Conservation (phyloP, 257 asterid genomes). For the Solanum lignicaule region DNA sequence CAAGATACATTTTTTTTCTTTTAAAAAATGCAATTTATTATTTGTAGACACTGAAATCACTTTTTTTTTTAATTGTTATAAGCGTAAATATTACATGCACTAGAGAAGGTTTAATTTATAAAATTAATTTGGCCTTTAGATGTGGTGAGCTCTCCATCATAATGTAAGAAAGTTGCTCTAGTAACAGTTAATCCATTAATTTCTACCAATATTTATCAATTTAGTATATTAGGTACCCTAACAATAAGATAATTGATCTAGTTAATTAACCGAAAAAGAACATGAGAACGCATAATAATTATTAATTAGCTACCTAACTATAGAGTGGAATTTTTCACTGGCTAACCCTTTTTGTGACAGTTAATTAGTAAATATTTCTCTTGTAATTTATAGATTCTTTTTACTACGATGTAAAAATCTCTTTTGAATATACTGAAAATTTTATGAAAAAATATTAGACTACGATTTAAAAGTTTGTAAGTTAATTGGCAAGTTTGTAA, state of each 20-base stretch:
- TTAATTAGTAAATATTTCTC: background rate
- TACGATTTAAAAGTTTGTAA: background rate
- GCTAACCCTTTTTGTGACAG: background rate
- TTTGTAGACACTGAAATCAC: too few relatives aligned
- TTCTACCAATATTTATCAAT: background rate
- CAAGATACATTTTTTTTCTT: too few relatives aligned
- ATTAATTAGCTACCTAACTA: background rate
- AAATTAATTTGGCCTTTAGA: background rate
- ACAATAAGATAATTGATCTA: background rate
- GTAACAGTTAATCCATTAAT: background rate
- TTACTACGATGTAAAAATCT: rapidly evolving
- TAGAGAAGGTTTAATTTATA: background rate
- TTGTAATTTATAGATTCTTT: background rate
- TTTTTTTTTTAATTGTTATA: too few relatives aligned
- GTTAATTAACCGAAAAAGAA: background rate
- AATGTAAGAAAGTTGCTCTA: background rate
- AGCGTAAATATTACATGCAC: background rate
- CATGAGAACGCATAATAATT: background rate
- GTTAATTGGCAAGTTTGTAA: background rate
- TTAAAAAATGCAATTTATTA: too few relatives aligned
- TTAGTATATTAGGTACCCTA: background rate
- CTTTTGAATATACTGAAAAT: background rate
- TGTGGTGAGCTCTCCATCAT: background rate
- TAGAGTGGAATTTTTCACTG: background rate
- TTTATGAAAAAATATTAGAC: background rate